A percentile compares a stretch with the other conserved stretches of the same genome.
phyloP scores from a whole-genome alignment of 306 rosid species.

The Citrullus colocynthis region DNA sequence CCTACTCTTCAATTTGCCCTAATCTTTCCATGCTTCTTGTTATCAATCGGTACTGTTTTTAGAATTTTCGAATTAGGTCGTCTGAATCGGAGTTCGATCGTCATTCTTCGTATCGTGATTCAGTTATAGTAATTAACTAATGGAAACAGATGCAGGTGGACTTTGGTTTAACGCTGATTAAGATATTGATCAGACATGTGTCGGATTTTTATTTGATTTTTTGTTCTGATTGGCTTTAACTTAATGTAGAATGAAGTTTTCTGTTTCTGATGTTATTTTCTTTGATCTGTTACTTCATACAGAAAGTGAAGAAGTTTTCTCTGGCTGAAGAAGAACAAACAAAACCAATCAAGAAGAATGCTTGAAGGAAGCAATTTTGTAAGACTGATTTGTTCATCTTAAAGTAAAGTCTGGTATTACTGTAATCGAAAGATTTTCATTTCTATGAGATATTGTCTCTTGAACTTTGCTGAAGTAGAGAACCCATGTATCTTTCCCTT shows the following conservation, averaged over 20 bases:
- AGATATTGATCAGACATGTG: background rate
- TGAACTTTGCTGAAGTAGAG: background rate
- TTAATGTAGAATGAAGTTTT: background rate
- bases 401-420: background rate
- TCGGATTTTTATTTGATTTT: background rate
- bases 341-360: constrained; percentile 26
- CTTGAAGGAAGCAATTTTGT: constrained; percentile 23
- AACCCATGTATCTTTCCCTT: background rate
- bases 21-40: background rate
- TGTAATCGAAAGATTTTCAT: background rate
- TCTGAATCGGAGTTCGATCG: background rate
- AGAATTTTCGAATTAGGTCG: background rate
- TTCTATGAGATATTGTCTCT: background rate
- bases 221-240: background rate
- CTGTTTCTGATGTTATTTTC: background rate
- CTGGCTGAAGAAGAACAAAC: constrained; percentile 42
- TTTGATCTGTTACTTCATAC: constrained; percentile 6
- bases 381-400: background rate
- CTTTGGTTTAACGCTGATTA: background rate
- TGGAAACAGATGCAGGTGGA: no score
- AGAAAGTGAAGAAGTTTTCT: constrained; percentile 87
- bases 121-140: no score
- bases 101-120: background rate
- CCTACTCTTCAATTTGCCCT: background rate
- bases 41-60: background rate